These are phyloP conservation scores for Ophidiomyces ophidiicola DNA, from an alignment of 2,329 filamentous ascomycete genomes.

Conservation along the genomic window DNA sequence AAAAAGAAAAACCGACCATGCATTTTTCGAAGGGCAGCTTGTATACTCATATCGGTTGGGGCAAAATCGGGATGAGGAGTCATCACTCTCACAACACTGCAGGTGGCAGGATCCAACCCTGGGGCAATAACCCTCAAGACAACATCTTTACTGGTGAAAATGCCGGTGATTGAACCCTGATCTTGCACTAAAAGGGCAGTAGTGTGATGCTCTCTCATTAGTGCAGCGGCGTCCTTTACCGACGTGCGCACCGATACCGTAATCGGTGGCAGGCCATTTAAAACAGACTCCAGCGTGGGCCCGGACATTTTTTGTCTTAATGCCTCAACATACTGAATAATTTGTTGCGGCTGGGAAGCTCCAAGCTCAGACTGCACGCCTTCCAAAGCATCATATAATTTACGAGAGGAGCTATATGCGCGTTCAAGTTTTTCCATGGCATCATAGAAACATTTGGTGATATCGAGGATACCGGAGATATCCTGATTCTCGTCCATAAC, in stretches of 20 bases:
- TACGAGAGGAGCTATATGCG: conserved; percentile 93
- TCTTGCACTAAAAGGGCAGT: conserved; percentile 94
- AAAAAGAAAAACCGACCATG: conserved; percentile 55
- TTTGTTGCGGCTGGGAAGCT: conserved; percentile 90
- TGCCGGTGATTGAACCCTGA: conserved; percentile 92
- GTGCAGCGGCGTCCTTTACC: conserved; percentile 82
- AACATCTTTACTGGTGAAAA: conserved; percentile 98
- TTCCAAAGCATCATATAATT: conserved; percentile 92
- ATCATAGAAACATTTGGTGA: conserved; percentile 99
- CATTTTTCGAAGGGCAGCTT: conserved; percentile 96
- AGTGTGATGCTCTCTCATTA: conserved; percentile 99
- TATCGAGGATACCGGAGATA: conserved; percentile 94
- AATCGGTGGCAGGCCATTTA: conserved; percentile 81
- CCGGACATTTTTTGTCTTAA: conserved; percentile 94
- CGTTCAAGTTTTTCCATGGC: conserved; percentile 99
- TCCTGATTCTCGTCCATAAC: conserved; percentile 99
- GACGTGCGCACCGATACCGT: conserved; percentile 93
- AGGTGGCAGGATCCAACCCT: conserved; percentile 82
- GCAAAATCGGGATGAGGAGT: conserved; percentile 98
- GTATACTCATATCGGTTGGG: conserved; percentile 97
- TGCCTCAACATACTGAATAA: conserved; percentile 97
- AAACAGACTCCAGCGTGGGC: conserved; percentile 83
- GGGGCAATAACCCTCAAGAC: conserved; percentile 95
- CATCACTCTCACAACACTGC: conserved; percentile 98
- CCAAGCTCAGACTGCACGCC: conserved; percentile 95